Conservation (phyloP, 495 filamentous ascomycete species). For the Alectoria sarmentosa region DNA sequence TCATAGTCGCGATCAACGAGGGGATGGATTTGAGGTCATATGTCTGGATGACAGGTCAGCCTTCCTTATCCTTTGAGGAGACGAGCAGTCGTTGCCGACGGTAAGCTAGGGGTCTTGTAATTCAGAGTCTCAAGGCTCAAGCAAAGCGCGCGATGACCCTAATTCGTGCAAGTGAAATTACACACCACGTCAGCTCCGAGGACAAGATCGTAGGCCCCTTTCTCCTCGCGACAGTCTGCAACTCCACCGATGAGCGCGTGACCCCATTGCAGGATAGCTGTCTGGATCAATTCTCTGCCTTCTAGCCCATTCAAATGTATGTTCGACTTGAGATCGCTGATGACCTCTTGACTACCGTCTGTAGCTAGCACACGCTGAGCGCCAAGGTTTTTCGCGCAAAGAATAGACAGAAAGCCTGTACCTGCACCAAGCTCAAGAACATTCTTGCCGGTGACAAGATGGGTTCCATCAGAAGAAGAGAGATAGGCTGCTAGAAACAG, state of each 20-base stretch:
- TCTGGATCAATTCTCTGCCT: slow-evolving; percentile 34
- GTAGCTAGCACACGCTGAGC: slow-evolving; percentile 61
- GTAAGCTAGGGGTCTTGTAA: background rate
- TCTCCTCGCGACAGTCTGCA: slow-evolving; percentile 26
- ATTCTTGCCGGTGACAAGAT: slow-evolving; percentile 46
- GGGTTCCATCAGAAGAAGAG: slow-evolving; percentile 35
- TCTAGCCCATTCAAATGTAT: slow-evolving; percentile 58
- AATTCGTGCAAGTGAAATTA: background rate
- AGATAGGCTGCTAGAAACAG: slow-evolving; percentile 78
- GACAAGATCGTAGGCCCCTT: slow-evolving; percentile 29
- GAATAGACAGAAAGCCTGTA: slow-evolving; percentile 76
- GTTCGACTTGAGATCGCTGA: slow-evolving; percentile 61
- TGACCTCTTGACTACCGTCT: slow-evolving; percentile 69
- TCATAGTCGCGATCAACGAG: slow-evolving; percentile 48
- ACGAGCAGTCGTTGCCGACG: background rate
- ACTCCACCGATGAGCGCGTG: slow-evolving; percentile 32
- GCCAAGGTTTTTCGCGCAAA: slow-evolving; percentile 69
- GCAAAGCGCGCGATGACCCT: background rate
- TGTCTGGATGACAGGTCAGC: slow-evolving; percentile 38
- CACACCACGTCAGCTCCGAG: slow-evolving; percentile 41
- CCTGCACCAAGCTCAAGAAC: slow-evolving; percentile 87
- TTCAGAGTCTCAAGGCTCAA: background rate
- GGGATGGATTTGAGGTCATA: slow-evolving; percentile 56
- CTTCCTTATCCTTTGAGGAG: background rate
- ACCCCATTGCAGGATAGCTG: slow-evolving; percentile 56